Conservation (phyloP, 1,284 basidiomycete species). For the Amylostereum areolatum region DNA sequence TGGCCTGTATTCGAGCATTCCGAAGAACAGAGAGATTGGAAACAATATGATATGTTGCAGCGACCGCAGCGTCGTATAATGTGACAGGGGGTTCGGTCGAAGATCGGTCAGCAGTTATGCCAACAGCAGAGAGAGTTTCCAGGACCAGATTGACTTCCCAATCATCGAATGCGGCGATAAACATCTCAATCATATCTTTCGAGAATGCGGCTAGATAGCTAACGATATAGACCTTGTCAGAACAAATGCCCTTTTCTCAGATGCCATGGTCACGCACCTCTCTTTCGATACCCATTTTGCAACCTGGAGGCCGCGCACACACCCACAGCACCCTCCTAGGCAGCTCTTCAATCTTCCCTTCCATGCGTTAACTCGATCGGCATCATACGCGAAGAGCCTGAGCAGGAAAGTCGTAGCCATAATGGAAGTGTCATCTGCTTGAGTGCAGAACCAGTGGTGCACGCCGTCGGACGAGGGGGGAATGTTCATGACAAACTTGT, state of each 20-base stretch:
- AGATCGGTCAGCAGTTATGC: constrained; percentile 21
- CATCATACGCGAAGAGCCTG: constrained; percentile 73
- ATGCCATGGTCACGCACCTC: constrained; percentile 50
- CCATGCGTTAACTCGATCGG: constrained; percentile 56
- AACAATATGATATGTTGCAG: constrained; percentile 60
- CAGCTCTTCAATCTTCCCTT: constrained; percentile 49
- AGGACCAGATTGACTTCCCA: constrained; percentile 59
- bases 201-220: constrained; percentile 67
- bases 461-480: constrained; percentile 30
- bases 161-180: constrained; percentile 58
- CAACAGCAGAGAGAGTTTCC: constrained; percentile 33
- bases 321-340: constrained; percentile 57
- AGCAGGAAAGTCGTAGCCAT: constrained; percentile 75
- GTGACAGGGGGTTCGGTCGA: constrained; percentile 16
- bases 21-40: constrained; percentile 58
- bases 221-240: neutral
- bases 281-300: constrained; percentile 55
- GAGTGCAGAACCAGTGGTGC: constrained; percentile 70
- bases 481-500: constrained; percentile 48
- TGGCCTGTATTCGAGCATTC: constrained; percentile 40
- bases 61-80: constrained; percentile 36
- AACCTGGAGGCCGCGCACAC: constrained; percentile 59
- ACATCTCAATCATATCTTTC: constrained; percentile 41
- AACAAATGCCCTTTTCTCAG: neutral
- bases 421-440: constrained; percentile 43